Evolutionary conservation across 2,329 filamentous ascomycete genomes (phyloP).

Genomic region (Claviceps sorghi): DNA sequence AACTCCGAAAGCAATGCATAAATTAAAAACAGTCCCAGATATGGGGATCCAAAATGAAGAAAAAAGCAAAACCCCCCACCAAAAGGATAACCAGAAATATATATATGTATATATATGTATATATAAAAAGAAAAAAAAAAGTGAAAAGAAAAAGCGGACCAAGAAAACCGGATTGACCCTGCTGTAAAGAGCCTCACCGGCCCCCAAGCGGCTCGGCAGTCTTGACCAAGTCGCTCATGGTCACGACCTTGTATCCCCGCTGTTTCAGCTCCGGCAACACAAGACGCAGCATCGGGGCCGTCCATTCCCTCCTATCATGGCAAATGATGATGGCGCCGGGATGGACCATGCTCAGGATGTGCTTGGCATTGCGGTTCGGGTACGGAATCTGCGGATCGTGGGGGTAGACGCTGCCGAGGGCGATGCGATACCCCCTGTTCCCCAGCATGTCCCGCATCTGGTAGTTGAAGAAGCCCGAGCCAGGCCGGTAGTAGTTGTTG

Average conservation of each 20-base stretch:
- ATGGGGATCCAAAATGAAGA: background rate
- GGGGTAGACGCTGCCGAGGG: slow-evolving; percentile 76
- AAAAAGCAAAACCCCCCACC: too few species aligned
- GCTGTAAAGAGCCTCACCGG: slow-evolving; percentile 5
- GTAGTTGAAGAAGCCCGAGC: slow-evolving; percentile 67
- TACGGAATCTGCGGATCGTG: slow-evolving; percentile 77
- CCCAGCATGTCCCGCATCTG: slow-evolving; percentile 49
- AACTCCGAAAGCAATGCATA: too few species aligned
- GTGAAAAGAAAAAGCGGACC: background rate
- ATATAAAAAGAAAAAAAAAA: background rate
- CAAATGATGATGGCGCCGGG: slow-evolving; percentile 72
- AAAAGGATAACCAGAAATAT: too few species aligned
- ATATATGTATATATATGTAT: background rate
- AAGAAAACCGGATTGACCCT: too few species aligned
- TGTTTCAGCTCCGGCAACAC: slow-evolving; percentile 58
- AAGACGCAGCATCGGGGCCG: slow-evolving; percentile 57
- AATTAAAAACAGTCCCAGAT: too few species aligned
- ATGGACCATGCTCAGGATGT: slow-evolving; percentile 65
- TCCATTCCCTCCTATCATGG: slow-evolving; percentile 76
- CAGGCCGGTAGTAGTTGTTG: slow-evolving; percentile 63
- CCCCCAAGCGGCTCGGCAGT: slow-evolving; percentile 15
- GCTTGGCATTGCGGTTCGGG: slow-evolving; percentile 55
- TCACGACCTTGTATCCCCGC: slow-evolving; percentile 57
- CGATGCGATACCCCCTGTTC: slow-evolving; percentile 52
- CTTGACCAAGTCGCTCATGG: slow-evolving; percentile 51